Percentiles rank a stretch among this genome's conserved stretches.
Conservation (phyloP, 257 asterid genomes). For the Craterostigma plantagineum region DNA sequence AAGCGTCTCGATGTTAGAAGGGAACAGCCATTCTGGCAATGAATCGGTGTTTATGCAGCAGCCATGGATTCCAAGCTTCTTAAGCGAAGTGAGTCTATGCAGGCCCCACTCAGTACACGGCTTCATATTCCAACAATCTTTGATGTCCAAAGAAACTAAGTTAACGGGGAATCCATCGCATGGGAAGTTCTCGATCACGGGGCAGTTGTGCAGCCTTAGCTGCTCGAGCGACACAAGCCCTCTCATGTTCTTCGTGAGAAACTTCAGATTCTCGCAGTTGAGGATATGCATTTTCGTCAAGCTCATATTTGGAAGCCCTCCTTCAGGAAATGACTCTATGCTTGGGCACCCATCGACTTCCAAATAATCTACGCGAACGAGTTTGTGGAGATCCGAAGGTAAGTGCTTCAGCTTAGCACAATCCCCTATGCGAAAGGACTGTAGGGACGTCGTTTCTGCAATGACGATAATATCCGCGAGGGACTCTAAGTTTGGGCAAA, state of each 20-base stretch:
- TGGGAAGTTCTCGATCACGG: constrained; percentile 17
- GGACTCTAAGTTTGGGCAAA: constrained; percentile 31
- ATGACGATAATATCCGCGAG: constrained; percentile 16
- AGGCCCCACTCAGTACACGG: constrained; percentile 26
- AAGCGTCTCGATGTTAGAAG: constrained; percentile 28
- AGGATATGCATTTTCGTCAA: constrained; percentile 19
- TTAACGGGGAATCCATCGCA: constrained; percentile 27
- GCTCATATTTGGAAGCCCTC: constrained; percentile 20
- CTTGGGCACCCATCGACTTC: constrained; percentile 31
- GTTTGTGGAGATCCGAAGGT: constrained; percentile 20
- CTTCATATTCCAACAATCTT: constrained; percentile 18
- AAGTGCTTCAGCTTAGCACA: constrained; percentile 24
- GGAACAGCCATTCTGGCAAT: constrained; percentile 32
- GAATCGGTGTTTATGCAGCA: constrained; percentile 12
- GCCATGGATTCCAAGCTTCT: constrained; percentile 23
- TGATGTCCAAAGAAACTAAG: constrained; percentile 22
- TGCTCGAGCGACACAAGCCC: constrained; percentile 25
- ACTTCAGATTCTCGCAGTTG: constrained; percentile 23
- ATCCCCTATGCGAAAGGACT: constrained; percentile 24
- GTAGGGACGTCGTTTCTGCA: constrained; percentile 17
- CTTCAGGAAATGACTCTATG: constrained; percentile 20
- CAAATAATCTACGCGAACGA: constrained; percentile 18
- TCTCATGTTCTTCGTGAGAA: constrained; percentile 19
- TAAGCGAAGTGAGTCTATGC: constrained; percentile 31
- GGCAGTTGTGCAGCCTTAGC: constrained; percentile 22